A percentile compares a stretch with the other conserved stretches of the same genome.
phyloP scores from a whole-genome alignment of 257 asterid genomes.

The Fraxinus cuspidata region DNA sequence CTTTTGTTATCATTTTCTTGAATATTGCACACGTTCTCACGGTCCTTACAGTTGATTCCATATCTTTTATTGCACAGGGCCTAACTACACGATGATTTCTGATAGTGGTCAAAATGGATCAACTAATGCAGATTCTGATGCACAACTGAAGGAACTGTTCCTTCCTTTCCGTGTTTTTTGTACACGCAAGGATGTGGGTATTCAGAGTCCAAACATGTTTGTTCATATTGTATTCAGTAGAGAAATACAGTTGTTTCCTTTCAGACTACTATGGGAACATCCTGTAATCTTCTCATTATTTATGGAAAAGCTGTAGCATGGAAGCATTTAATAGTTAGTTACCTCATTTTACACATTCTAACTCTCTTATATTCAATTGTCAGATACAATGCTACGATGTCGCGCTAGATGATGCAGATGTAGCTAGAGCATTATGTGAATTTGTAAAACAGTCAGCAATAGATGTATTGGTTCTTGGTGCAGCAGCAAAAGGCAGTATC shows the following conservation, averaged over 20 bases:
- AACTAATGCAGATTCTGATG: slow-evolving; percentile 35
- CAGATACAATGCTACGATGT: slow-evolving; percentile 77
- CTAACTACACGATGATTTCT: slow-evolving; percentile 27
- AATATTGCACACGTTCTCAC: not conserved
- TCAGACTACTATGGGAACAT: not conserved
- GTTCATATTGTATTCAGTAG: not conserved
- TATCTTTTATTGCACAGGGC: slow-evolving; percentile 41
- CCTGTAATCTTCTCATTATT: not conserved
- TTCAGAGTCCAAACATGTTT: slow-evolving; percentile 15
- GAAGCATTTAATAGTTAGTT: not conserved
- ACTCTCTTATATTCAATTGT: slow-evolving; percentile 1
- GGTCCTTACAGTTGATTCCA: not conserved
- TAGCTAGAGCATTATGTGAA: slow-evolving; percentile 63
- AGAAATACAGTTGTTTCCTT: not conserved
- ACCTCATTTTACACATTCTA: not conserved
- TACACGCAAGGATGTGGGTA: slow-evolving; percentile 65
- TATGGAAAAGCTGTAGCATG: not conserved
- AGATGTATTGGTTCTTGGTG: slow-evolving; percentile 78
- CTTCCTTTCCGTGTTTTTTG: slow-evolving; percentile 82
- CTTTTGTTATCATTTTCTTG: not conserved
- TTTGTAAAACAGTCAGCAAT: slow-evolving; percentile 65
- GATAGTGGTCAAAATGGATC: slow-evolving; percentile 39
- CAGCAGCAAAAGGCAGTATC: slow-evolving; percentile 65
- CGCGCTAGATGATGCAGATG: slow-evolving; percentile 71
- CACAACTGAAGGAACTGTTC: slow-evolving; percentile 57